These are phyloP conservation scores for Jatropha curcas DNA, from an alignment of 345 rosid species.

Conservation along the genomic window DNA sequence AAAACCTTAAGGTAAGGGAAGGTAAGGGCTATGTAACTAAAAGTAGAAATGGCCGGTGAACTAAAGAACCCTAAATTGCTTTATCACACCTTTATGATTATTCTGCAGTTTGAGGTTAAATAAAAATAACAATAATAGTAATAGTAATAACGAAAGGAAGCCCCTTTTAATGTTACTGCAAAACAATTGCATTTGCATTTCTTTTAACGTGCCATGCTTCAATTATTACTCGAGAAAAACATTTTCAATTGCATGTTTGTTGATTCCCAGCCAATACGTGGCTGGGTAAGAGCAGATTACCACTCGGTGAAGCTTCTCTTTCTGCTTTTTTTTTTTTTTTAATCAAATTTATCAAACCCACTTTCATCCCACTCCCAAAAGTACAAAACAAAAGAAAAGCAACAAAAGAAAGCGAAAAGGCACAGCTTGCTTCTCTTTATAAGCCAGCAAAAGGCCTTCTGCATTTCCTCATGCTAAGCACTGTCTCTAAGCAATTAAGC, in stretches of 20 bases:
- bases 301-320: slow-evolving; percentile 7
- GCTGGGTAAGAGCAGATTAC: slow-evolving; percentile 9
- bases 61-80: background rate
- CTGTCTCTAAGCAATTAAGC: background rate
- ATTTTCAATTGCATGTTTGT: background rate
- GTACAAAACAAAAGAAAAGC: background rate
- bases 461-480: slow-evolving; percentile 8
- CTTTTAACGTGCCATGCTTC: background rate
- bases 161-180: background rate
- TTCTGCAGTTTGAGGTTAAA: no score
- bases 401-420: slow-evolving; percentile 1
- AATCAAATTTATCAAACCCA: background rate
- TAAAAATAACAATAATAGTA: no score
- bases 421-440: slow-evolving; percentile 5
- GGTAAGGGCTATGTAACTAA: no score
- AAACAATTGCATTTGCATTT: background rate
- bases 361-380: slow-evolving; percentile 16
- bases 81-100: background rate
- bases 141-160: no score
- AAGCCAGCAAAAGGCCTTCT: background rate
- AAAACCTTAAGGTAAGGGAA: background rate
- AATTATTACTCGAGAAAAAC: background rate
- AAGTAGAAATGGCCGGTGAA: no score
- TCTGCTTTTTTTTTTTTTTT: no score
- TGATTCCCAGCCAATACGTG: background rate